These are phyloP conservation scores for Basidiobolus meristosporus DNA, from an alignment of 371 early-diverging fungal species.

Conservation along the genomic window DNA sequence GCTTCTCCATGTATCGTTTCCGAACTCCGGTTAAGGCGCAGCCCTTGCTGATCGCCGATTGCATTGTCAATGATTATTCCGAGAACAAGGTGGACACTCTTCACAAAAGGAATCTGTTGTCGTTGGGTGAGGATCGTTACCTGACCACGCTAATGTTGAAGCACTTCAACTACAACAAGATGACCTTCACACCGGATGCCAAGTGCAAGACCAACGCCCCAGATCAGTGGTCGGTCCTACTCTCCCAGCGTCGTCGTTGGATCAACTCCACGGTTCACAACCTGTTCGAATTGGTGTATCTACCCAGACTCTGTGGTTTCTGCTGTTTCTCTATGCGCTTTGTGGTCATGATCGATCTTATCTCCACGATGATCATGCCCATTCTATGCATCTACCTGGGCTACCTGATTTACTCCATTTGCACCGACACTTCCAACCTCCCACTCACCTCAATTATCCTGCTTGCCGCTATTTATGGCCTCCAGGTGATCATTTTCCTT, in stretches of 20 bases:
- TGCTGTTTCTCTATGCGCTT: slow-evolving; percentile 97
- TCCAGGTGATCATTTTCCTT: slow-evolving; percentile 73
- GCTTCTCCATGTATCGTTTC: slow-evolving; percentile 88
- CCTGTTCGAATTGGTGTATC: slow-evolving; percentile 72
- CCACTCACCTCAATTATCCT: slow-evolving; percentile 33
- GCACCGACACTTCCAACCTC: slow-evolving; percentile 19
- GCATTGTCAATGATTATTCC: slow-evolving; percentile 87
- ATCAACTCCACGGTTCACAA: slow-evolving; percentile 98
- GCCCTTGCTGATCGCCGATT: slow-evolving; percentile 82
- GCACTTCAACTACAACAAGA: slow-evolving; percentile 94
- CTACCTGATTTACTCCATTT: slow-evolving; percentile 51
- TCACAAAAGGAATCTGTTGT: slow-evolving; percentile 85
- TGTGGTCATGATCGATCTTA: slow-evolving; percentile 77
- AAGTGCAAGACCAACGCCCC: slow-evolving; percentile 94
- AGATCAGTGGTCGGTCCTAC: slow-evolving; percentile 78
- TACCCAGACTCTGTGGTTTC: slow-evolving; percentile 87
- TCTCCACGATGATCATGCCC: slow-evolving; percentile 83
- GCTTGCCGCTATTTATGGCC: slow-evolving; percentile 56
- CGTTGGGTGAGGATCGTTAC: slow-evolving; percentile 75
- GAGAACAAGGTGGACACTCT: slow-evolving; percentile 92
- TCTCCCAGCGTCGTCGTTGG: slow-evolving; percentile 95
- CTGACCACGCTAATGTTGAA: slow-evolving; percentile 97
- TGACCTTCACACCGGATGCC: slow-evolving; percentile 92
- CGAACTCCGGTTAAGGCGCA: slow-evolving; percentile 60
- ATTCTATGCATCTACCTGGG: slow-evolving; percentile 70